phyloP scores from a whole-genome alignment of 768 basidiomycete species.

The Xanthoconium purpureum region DNA sequence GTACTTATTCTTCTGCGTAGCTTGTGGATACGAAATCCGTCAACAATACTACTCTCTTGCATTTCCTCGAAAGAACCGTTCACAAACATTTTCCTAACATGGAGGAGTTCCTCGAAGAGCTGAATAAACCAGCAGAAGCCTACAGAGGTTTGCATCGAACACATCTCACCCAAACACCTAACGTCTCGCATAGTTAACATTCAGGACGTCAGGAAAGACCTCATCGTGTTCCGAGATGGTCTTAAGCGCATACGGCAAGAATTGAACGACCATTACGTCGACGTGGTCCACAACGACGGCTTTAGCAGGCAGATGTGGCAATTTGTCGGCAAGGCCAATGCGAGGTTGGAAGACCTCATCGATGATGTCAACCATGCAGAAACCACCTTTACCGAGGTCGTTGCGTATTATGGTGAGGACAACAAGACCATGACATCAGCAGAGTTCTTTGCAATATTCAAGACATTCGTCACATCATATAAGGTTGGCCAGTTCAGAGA shows the following conservation, averaged over 20 bases:
- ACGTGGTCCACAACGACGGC: slow-evolving; percentile 65
- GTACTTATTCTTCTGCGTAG: slow-evolving; percentile 39
- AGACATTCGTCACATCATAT: slow-evolving; percentile 94
- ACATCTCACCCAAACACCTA: neutral
- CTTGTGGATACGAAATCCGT: slow-evolving; percentile 97
- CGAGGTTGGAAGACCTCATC: slow-evolving; percentile 74
- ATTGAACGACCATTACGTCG: slow-evolving; percentile 73
- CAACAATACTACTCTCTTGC: slow-evolving; percentile 89
- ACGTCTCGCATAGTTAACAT: slow-evolving; percentile 64
- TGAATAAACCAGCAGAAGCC: slow-evolving; percentile 86
- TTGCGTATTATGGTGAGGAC: slow-evolving; percentile 92
- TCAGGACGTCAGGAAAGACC: slow-evolving; percentile 77
- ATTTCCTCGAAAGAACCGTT: slow-evolving; percentile 90
- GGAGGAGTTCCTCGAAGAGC: slow-evolving; percentile 84
- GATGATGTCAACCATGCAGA: slow-evolving; percentile 89
- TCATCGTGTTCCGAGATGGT: slow-evolving; percentile 69
- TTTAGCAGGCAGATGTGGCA: slow-evolving; percentile 92
- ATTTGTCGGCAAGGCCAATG: slow-evolving; percentile 74
- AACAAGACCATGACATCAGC: slow-evolving; percentile 80
- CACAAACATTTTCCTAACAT: slow-evolving; percentile 84
- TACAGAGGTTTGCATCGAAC: slow-evolving; percentile 67
- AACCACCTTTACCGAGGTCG: slow-evolving; percentile 76
- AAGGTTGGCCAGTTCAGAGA: slow-evolving; percentile 44
- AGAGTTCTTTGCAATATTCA: slow-evolving; percentile 96
- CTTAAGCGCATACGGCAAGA: slow-evolving; percentile 80